A percentile compares a stretch with the other conserved stretches of the same genome.
phyloP scores from a whole-genome alignment of 768 basidiomycete genomes.

The Chlorophyllum brunneum region DNA sequence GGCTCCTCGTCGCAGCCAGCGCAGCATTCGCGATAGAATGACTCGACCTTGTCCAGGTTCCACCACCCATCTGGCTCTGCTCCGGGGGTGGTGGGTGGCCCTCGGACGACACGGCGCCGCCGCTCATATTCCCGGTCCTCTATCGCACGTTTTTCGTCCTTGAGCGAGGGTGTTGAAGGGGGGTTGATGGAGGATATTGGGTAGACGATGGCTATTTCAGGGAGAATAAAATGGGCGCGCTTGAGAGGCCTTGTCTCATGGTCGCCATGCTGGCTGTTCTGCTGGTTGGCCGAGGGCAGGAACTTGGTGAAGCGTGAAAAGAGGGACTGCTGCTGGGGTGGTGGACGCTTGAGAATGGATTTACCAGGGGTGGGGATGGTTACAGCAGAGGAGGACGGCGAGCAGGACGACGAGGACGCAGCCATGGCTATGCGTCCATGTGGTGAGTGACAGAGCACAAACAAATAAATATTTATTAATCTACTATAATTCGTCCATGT shows the following conservation, averaged over 20 bases:
- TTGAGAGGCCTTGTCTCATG: conserved; percentile 62
- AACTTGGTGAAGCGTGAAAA: conserved; percentile 74
- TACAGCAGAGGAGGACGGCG: conserved; percentile 75
- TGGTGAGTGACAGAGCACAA: background rate
- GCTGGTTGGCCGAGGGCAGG: conserved; percentile 56
- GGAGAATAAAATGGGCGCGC: conserved; percentile 88
- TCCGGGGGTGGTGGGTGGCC: conserved; percentile 37
- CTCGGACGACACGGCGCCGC: conserved; percentile 59
- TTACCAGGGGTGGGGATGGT: conserved; percentile 77
- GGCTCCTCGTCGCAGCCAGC: conserved; percentile 69
- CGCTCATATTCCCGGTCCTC: conserved; percentile 74
- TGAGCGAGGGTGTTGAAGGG: conserved; percentile 73
- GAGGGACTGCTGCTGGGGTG: conserved; percentile 62
- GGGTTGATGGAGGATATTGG: conserved; percentile 85
- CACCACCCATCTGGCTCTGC: conserved; percentile 66
- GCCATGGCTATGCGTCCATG: conserved; percentile 20
- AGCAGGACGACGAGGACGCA: conserved; percentile 28
- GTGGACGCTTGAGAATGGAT: conserved; percentile 77
- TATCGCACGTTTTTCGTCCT: conserved; percentile 79
- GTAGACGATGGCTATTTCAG: conserved; percentile 82
- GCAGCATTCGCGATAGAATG: conserved; percentile 86
- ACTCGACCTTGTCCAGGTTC: conserved; percentile 79
- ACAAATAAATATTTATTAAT: conserved; percentile 6
- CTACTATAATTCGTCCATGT: conserved; percentile 64
- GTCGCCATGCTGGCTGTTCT: conserved; percentile 31